Conservation (phyloP, 768 basidiomycete genomes). For the Neoboletus subvelutipes region DNA sequence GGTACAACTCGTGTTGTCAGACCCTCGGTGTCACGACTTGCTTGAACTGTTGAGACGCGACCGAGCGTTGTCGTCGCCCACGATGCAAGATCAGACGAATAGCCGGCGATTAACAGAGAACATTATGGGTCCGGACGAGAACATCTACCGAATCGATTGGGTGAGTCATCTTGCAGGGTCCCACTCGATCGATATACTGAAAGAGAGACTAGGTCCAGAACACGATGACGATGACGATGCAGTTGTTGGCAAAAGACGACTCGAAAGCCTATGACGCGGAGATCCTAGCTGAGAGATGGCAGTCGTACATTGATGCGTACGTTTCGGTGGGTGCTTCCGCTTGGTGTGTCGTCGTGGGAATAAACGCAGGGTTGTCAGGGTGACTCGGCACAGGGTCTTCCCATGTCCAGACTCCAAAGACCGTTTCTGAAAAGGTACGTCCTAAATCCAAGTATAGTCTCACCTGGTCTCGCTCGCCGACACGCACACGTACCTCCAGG, state of each 20-base stretch:
- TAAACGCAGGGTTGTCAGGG: conserved; percentile 38
- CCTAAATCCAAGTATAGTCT: background rate
- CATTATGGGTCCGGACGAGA: conserved; percentile 72
- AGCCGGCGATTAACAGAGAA: conserved; percentile 67
- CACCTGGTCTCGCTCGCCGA: background rate
- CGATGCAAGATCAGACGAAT: conserved; percentile 70
- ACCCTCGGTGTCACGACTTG: conserved; percentile 69
- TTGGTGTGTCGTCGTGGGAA: background rate
- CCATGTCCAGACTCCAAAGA: conserved; percentile 43
- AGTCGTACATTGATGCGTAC: conserved; percentile 74
- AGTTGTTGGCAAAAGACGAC: conserved; percentile 79
- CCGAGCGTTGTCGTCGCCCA: conserved; percentile 53
- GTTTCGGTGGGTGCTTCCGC: conserved; percentile 50
- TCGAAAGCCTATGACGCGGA: conserved; percentile 74
- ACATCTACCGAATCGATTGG: conserved; percentile 80
- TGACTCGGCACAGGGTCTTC: conserved; percentile 55
- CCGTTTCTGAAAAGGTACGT: conserved; percentile 71
- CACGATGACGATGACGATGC: conserved; percentile 65
- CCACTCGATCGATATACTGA: background rate
- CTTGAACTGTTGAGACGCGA: conserved; percentile 71
- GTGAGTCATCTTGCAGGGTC: conserved; percentile 37
- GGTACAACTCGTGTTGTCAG: conserved; percentile 71
- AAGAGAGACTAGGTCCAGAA: conserved; percentile 52
- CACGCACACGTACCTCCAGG: conserved; percentile 9
- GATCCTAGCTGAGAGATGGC: conserved; percentile 75